Percentiles rank a stretch among this genome's conserved stretches.
phyloP scores from a whole-genome alignment of 2,329 filamentous ascomycete species.

The Leptodontidium sp. region DNA sequence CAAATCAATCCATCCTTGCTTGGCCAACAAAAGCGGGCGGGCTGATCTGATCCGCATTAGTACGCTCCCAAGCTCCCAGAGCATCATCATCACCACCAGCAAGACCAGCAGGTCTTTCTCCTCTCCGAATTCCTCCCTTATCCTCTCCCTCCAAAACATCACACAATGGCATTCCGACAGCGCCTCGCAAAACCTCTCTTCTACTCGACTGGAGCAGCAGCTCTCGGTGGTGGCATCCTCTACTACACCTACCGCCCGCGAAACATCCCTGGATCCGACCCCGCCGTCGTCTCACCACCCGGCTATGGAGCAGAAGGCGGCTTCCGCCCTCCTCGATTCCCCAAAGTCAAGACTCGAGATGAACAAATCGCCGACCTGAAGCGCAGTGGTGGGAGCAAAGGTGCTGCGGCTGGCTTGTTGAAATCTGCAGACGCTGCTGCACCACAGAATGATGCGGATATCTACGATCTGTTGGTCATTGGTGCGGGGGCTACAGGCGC shows the following conservation, averaged over 20 bases:
- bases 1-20: conserved; percentile 18
- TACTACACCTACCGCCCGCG: conserved; percentile 71
- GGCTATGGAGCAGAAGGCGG: conserved; percentile 73
- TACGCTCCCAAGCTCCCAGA: conserved; percentile 20
- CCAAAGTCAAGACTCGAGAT: conserved; percentile 56
- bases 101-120: conserved; percentile 15
- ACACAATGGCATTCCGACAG: conserved; percentile 47
- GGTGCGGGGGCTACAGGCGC: conserved; percentile 76
- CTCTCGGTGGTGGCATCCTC: conserved; percentile 55
- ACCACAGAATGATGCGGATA: conserved; percentile 50
- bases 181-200: conserved; percentile 58
- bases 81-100: conserved; percentile 21
- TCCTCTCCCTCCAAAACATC: background rate
- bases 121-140: conserved; percentile 32
- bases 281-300: conserved; percentile 73
- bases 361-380: conserved; percentile 61
- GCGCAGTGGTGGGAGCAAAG: conserved; percentile 57
- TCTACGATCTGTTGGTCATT: conserved; percentile 74
- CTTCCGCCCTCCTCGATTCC: conserved; percentile 64
- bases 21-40: conserved; percentile 31
- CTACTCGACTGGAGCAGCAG: conserved; percentile 58
- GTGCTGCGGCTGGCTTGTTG: conserved; percentile 56
- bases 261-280: conserved; percentile 75
- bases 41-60: conserved; percentile 33
- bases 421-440: conserved; percentile 52